Base-by-base conservation (phyloP, 2,329 filamentous ascomycete species). In the Fusarium armeniacum region DNA sequence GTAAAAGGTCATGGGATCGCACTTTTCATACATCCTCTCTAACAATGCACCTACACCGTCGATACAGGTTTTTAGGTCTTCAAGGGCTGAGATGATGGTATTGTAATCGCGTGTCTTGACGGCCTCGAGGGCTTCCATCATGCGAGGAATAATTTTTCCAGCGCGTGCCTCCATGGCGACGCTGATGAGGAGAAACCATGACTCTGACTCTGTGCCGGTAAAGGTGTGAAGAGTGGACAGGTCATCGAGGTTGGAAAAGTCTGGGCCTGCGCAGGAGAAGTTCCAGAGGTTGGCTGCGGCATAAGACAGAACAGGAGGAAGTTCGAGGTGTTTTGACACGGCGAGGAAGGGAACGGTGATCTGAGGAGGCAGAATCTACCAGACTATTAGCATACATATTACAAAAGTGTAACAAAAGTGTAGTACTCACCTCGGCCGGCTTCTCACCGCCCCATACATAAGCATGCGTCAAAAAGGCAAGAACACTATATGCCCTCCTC, bases 171-270 rank as follows among this genome's bases (percentile, higher is more conserved):
- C 95, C 77, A 98, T 97, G 20, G 94, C 94, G 1, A 96, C 91
- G 1, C 93, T 97, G 65, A 98, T 86, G 38, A 96, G 84, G 73
- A 94, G 94, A 81, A 98, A 98, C 95, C 95, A 98, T 73, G 94
- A 93, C 80, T 98, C 95, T 71, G 97, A 94, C 52, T 91, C 81
- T 10, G 93, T 96, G 28, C 93, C 94, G 6, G 94, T 98, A 75
- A 97, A 96, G 15, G 94, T 97, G 75, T 91, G 87, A 12, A 94
- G 84, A 0, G 90, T 91, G 22, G 86, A 83, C 13, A 98, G 83
- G 52, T 91, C 89, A 62, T 93, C 87, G 12, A 95, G 82, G 60
- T 88, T 83, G 69, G 90, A 87, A 30, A 91, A 87, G 51, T 89
- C 85, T 1, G 73, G 45, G 3, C 79, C 77, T 0, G 72, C 65